A percentile compares a stretch with the other conserved stretches of the same genome.
phyloP scores from a whole-genome alignment of 805 yeast species.

The Metschnikowia lochheadii region DNA sequence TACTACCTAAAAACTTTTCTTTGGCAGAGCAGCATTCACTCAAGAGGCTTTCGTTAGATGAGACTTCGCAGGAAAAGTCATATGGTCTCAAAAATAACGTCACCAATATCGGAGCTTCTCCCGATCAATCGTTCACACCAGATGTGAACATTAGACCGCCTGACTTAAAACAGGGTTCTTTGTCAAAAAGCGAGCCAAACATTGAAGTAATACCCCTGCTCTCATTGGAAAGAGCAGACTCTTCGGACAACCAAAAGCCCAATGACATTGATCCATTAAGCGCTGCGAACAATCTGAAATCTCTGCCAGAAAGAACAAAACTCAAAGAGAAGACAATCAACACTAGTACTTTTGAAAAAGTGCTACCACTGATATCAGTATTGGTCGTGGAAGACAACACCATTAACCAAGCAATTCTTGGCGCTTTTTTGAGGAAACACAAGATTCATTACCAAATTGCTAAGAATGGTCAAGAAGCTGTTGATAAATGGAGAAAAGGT shows the following conservation, averaged over 20 bases:
- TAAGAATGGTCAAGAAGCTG: constrained; percentile 90
- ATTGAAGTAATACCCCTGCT: constrained; percentile 1
- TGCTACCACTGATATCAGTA: constrained; percentile 85
- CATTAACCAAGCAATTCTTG: constrained; percentile 87
- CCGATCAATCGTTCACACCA: neutral
- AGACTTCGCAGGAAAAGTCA: constrained; percentile 3
- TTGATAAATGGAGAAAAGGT: constrained; percentile 90
- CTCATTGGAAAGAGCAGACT: neutral
- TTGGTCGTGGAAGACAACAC: constrained; percentile 95
- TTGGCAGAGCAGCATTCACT: constrained; percentile 20
- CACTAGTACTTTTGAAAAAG: constrained; percentile 48
- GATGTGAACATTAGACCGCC: neutral
- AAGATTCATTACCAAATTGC: constrained; percentile 83
- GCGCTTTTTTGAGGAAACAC: constrained; percentile 81
- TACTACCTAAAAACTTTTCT: constrained; percentile 47
- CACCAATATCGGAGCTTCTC: constrained; percentile 17
- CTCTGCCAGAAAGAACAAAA: constrained; percentile 1
- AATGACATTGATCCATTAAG: neutral
- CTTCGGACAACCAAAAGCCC: neutral
- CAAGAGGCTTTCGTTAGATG: constrained; percentile 23
- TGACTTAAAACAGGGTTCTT: neutral
- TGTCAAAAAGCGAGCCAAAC: neutral
- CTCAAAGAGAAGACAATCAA: constrained; percentile 15
- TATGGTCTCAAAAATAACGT: constrained; percentile 11
- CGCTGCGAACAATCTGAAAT: neutral